Evolutionary conservation across 2,329 filamentous ascomycete species (phyloP), one percentile per base, ranked within the genome.

Genomic region (Sporothrix sp.): DNA sequence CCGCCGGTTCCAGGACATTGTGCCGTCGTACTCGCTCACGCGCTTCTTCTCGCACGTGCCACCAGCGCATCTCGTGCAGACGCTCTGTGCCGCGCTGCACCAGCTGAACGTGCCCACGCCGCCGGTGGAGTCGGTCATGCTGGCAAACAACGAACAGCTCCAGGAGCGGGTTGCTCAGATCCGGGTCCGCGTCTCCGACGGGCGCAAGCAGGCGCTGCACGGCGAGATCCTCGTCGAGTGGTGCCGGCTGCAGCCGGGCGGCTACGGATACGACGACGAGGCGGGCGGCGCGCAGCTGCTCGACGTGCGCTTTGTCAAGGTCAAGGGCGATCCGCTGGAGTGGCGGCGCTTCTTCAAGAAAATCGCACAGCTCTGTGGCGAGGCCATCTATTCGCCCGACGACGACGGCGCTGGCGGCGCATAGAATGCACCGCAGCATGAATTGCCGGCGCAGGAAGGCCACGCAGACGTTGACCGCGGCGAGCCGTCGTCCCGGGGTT

Each of bases 301-400:
- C 21, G 90, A 96, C 65, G 86, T 96, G 25, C 78, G 88, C 47
- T 97, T 98, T 63, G 79, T 94, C 58, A 98, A 98, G 70, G 77
- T 87, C 49, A 96, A 95, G 70, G 93, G 93, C 6, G 93, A 98
- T 70, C 93, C 93, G 5, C 69, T 98, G 45, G 91, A 97, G 70
- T 98, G 94, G 93, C 79, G 93, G 54, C 75, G 93, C 30, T 88
- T 98, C 64, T 98, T 98, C 74, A 98, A 98, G 70, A 90, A 88
- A 66, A 79, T 96, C n/a, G 87, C 87, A 27, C 74, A 94, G 56
- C 72, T 91, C 54, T 94, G 90, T 68, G 87, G 87, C 62, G 88
- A 95, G 63, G 88, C 81, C 8, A 83, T 97, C 39, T 86, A 81
- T 64, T 33, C 52, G 3, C 52, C 55, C 2, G 54, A 57, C 40